Conservation (phyloP, 2,329 filamentous ascomycete genomes). For the Aspergillus sp. region DNA sequence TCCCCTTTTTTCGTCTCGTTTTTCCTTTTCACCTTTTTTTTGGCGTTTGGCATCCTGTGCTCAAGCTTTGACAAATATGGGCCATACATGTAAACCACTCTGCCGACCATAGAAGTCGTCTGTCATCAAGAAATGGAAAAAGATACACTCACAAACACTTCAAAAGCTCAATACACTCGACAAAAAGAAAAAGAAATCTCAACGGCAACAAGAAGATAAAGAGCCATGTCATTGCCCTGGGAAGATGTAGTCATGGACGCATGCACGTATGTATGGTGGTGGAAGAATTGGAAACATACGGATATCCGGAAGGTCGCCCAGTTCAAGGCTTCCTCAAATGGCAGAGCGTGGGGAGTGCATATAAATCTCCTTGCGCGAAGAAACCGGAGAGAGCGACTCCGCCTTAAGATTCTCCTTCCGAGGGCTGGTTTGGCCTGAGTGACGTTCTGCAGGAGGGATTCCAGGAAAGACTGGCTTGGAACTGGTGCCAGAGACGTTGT, state of each 20-base stretch:
- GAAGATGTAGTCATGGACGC: background rate
- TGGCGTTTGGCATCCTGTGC: background rate
- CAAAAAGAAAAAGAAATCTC: background rate
- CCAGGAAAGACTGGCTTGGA: slow-evolving; percentile 35
- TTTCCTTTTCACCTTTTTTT: background rate
- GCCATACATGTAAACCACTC: slow-evolving; percentile 15
- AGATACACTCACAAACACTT: slow-evolving; percentile 15
- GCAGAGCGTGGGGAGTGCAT: slow-evolving; percentile 36
- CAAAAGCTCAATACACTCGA: slow-evolving; percentile 14
- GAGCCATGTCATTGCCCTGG: background rate
- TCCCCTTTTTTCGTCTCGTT: slow-evolving; percentile 2
- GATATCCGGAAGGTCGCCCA: background rate
- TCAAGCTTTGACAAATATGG: slow-evolving; percentile 14
- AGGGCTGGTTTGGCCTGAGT: slow-evolving; percentile 40
- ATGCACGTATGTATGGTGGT: background rate
- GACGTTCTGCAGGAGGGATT: slow-evolving; percentile 27
- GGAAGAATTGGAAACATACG: background rate
- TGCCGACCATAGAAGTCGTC: slow-evolving; percentile 12
- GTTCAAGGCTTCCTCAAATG: background rate
- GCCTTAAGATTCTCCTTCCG: slow-evolving; percentile 39
- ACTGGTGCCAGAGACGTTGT: slow-evolving; percentile 33
- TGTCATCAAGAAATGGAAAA: slow-evolving; percentile 20
- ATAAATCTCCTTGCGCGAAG: slow-evolving; percentile 39
- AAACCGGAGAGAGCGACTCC: slow-evolving; percentile 37
- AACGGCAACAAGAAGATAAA: slow-evolving; percentile 7